Base-by-base conservation (phyloP, 1,284 basidiomycete genomes). In the Leccinum cinnamomeum region DNA sequence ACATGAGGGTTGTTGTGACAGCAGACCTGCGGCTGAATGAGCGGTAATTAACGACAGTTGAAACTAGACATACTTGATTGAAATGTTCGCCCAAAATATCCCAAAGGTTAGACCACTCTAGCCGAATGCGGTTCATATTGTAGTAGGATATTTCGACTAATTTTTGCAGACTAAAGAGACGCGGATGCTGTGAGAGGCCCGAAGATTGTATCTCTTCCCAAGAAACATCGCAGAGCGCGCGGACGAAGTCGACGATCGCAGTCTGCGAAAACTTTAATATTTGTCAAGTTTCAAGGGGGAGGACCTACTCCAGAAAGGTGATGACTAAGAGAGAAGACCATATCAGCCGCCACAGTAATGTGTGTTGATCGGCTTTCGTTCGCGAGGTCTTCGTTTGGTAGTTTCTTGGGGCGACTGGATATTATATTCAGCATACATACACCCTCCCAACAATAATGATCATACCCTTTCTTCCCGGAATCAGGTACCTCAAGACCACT, bases 141-240 rank as follows among this genome's bases (percentile, higher is more conserved):
- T 99, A 99, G 79, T 99, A 99, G 23, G 95, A 97, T 67, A 99
- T 99, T 76, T 99, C 97, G 55, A 99, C 97, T 53, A 99, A 82
- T 79, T 99, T 99, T 76, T 99, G 97, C 66, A 99, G 79, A 76
- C 96, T 98, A 82, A 99, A 99, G 63, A 98, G 82, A 54, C 97
- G 88, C 2, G 97, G 97, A 71, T 94, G 91, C 67, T 95, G 90
- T 7, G 95, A 96, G 48, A 95, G 79, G 23, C 96, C 95, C 0
- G 96, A 98, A 1, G 95, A 96, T 76, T 98, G 95, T 58, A 99
- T 99, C 79, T 99, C 97, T 74, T 99, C 95, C 97, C 97, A 98
- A 44, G 97, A 99, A 35, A 99, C 93, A 70, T 97, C 94, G 74
- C 94, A 95, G 3, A 99, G 82, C 1, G 97, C 95, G 75, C 91